Base-by-base conservation (phyloP, 2,329 filamentous ascomycete species). In the Alternaria gaisen region DNA sequence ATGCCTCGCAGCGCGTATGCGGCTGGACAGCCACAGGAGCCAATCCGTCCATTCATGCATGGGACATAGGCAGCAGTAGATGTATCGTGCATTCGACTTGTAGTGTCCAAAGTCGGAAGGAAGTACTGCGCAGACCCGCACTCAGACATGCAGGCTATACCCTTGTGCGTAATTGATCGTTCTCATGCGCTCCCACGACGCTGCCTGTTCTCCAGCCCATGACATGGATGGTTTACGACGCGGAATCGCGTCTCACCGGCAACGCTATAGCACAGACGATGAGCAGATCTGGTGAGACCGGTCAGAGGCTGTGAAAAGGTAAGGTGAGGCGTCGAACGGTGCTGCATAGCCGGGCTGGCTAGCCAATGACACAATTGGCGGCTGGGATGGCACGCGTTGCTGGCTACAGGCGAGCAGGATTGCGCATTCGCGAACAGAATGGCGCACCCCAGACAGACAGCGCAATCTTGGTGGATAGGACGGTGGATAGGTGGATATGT, bases 251-350 rank as follows among this genome's bases (percentile, higher is more conserved):
- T 60, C 65, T 72, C 62, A 71, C 70, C 68, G 72, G 70, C 62
- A 56, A 63, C 64, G 54, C 43, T 14, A 65, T 65, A 55, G 64
- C 66, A 67, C 66, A 50, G 60, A 63, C 65, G 55, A 58, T 60
- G 41, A 54, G 51, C 54, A 62, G 56, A 67, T 63, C 61, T 65
- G 63, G 66, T 64, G 63, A 56, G 44, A 70, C 71, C 71, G 72
- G 73, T 73, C 68, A 74, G 36, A 42, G 20, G 34, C 32, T 28
- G 24, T 9, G 36, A 61, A 56, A 16, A 36, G 36, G 18, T 56
- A 57, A 56, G 38, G 24, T 32, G 47, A 53, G 51, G 63, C 56
- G 63, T 56, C 57, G 60, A 67, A 67, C 60, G 59, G 52, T 55
- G 62, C 43, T 66, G 68, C 65, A 58, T 61, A 48, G 51, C 52